Base-by-base conservation (phyloP, 345 rosid species). In the Aquilaria yunnanensis region DNA sequence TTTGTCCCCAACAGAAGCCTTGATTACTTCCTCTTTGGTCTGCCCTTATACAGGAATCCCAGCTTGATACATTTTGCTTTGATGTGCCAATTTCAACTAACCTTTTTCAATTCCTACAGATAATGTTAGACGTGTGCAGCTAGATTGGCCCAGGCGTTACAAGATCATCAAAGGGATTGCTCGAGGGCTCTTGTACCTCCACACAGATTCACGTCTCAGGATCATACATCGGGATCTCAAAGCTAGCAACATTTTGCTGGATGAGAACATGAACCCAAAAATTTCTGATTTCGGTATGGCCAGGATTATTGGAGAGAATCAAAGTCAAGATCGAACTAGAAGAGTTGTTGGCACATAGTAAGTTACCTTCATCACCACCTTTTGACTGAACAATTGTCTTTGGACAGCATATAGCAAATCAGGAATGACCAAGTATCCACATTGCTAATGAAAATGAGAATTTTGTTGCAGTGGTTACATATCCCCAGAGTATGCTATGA, bases 261-360 rank as follows among this genome's bases (percentile, higher is more conserved):
- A 64, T 31, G 45, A 29, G 34, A 59, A 64, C 13, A 33, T 72
- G 77, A 69, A 66, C 29, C 70, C 74, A 31, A 76, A 69, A 63
- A 69, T 72, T n/a, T 72, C 75, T 12, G 77, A 76, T 57, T 80
- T 80, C 51, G 77, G 81, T 3, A 69, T 74, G 72, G 81, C 81
- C 14, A 77, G 73, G 34, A 74, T 77, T 12, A 69, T 77, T 47
- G 56, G 29, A 14, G 69, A 48, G 34, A 34, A 57, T 4, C 61
- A 65, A 13, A 52, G 10, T 14, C 30, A 6, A 12, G 59, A 6
- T 5, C 3, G 56, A 9, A 70, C 73, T 4, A 47, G 12, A 4
- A 70, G 54, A 37, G n/a, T 70, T 54, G 63, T 77, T 0, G 80
- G 81, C 14, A 77, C 68, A 14, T 32, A 43, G 73, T 70, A 45